Evolutionary conservation across 2,329 filamentous ascomycete species (phyloP).

Genomic region (Dactylonectria estremocensis): DNA sequence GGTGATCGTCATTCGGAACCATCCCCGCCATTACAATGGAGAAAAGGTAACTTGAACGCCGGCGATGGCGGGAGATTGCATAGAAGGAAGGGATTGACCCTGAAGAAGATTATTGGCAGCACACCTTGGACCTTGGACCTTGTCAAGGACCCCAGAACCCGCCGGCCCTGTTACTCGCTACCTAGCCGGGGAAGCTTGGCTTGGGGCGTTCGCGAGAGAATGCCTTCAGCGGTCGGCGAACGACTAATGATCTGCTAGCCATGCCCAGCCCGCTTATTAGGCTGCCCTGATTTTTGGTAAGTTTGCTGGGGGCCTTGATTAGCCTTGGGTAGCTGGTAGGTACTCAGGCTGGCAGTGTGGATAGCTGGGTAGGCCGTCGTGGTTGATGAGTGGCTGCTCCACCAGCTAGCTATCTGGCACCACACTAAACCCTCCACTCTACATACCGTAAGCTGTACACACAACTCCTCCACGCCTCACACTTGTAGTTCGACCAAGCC

Average conservation of each 20-base stretch:
- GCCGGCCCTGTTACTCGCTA: background rate
- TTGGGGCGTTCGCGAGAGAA: background rate
- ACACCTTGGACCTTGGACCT: constrained; percentile 8
- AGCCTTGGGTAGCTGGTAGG: background rate
- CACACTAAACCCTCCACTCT: constrained; percentile 28
- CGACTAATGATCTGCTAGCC: constrained; percentile 10
- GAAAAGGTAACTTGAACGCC: constrained; percentile 25
- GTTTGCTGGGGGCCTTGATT: background rate
- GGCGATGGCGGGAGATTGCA: constrained; percentile 34
- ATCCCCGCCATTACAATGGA: constrained; percentile 30
- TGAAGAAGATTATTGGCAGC: constrained; percentile 1
- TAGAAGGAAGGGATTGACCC: constrained; percentile 30
- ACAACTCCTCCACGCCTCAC: constrained; percentile 1
- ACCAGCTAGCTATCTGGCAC: constrained; percentile 18
- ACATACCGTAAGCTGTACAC: constrained; percentile 4
- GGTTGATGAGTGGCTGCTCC: constrained; percentile 19
- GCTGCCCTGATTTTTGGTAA: background rate
- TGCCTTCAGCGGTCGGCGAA: background rate
- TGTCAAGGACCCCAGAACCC: constrained; percentile 18
- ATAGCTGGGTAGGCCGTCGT: background rate
- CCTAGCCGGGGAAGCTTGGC: background rate
- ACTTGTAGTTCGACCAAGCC: background rate
- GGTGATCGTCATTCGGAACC: constrained; percentile 40
- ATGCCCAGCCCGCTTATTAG: constrained; percentile 7
- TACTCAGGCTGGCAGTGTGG: background rate